Conservation (phyloP, 108 stramenopile genomes). For the Poteriospumella lacustris region DNA sequence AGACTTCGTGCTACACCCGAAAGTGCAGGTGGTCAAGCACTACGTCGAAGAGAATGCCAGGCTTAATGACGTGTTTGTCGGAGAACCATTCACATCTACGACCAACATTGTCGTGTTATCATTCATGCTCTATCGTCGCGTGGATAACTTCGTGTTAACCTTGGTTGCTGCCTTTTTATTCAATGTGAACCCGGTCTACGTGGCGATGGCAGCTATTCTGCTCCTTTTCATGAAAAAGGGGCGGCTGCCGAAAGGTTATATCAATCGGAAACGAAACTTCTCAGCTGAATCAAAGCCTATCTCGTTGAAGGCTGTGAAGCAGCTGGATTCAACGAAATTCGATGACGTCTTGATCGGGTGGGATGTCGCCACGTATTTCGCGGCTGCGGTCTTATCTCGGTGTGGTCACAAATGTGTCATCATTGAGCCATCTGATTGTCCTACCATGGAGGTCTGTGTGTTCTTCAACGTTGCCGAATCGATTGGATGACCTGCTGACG, state of each 20-base stretch:
- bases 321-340: not conserved
- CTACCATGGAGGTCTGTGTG: not conserved
- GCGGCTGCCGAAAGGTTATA: not conserved
- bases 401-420: not conserved
- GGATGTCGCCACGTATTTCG: not conserved
- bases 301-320: not conserved
- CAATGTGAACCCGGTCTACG: constrained; percentile 14
- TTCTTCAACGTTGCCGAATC: no score
- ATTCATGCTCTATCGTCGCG: not conserved
- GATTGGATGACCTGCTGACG: no score
- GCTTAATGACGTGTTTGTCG: not conserved
- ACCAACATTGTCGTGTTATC: not conserved
- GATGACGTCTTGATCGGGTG: not conserved
- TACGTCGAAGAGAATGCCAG: not conserved
- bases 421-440: not conserved
- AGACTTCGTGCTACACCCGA: not conserved
- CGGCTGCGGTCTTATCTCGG: constrained; percentile 1
- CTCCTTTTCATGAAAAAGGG: not conserved
- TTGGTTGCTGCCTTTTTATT: not conserved
- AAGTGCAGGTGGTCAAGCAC: not conserved
- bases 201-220: not conserved
- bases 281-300: not conserved
- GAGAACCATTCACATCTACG: not conserved
- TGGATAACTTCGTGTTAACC: not conserved
- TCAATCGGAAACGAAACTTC: not conserved